phyloP scores from a whole-genome alignment of 257 asterid genomes.

The Capsicum rhomboideum region DNA sequence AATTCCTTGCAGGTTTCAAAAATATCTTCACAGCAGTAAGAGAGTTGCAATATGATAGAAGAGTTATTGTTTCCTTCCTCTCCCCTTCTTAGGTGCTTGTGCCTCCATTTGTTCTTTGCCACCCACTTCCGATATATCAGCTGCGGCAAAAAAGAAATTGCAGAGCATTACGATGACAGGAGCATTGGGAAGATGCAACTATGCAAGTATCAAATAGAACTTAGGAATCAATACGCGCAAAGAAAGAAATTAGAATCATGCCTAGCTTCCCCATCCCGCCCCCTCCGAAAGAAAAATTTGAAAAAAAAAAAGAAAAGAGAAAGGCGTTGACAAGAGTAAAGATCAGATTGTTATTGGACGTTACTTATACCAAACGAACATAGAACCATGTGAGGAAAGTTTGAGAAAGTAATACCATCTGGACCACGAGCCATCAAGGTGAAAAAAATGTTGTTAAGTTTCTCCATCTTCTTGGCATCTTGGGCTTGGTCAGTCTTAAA shows the following conservation, averaged over 20 bases:
- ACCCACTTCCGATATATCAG: background rate
- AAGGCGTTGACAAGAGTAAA: background rate
- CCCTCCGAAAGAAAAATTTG: background rate
- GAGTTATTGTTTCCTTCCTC: slow-evolving; percentile 1
- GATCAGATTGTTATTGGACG: background rate
- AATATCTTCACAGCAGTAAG: background rate
- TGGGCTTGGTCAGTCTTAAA: slow-evolving; percentile 3
- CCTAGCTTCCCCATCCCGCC: too few relatives aligned
- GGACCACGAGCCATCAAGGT: slow-evolving; percentile 5
- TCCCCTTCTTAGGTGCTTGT: slow-evolving; percentile 1
- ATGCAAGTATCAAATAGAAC: background rate
- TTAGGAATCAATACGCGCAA: background rate
- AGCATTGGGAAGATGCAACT: background rate
- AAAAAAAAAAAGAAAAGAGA: background rate
- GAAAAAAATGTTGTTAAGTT: slow-evolving; percentile 1
- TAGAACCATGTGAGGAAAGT: background rate
- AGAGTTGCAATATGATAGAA: background rate
- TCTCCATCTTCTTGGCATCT: slow-evolving; percentile 6
- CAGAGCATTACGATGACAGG: background rate
- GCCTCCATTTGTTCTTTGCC: slow-evolving; percentile 1
- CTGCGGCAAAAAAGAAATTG: background rate
- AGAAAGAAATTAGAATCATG: background rate
- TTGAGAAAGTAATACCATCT: background rate
- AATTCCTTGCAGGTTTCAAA: background rate
- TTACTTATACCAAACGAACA: background rate